Conservation (phyloP, 176 grass and related monocot species). For the Cocos nucifera region DNA sequence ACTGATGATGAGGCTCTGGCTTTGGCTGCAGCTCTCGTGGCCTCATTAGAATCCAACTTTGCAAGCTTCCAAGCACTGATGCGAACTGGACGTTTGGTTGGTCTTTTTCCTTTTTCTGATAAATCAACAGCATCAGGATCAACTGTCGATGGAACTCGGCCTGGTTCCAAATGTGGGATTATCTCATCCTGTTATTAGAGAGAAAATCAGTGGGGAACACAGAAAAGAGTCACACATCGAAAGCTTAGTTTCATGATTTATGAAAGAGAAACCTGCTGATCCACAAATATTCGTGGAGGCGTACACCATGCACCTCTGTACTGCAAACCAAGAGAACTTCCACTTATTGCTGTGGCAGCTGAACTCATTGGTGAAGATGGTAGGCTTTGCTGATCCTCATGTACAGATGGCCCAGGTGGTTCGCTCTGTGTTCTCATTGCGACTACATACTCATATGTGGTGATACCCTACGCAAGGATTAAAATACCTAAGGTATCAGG, state of each 20-base stretch:
- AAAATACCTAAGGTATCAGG: background rate
- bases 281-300: slow-evolving; percentile 18
- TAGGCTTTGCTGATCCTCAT: slow-evolving; percentile 19
- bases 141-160: slow-evolving; percentile 16
- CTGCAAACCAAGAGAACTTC: slow-evolving; percentile 13
- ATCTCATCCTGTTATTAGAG: slow-evolving; percentile 12
- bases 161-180: slow-evolving; percentile 16
- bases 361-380: slow-evolving; percentile 22
- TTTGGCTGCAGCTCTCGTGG: slow-evolving; percentile 13
- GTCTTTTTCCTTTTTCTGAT: slow-evolving; percentile 8
- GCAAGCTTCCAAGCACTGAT: slow-evolving; percentile 25
- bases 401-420: slow-evolving; percentile 13
- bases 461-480: slow-evolving; percentile 14
- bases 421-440: slow-evolving; percentile 20
- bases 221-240: background rate
- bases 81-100: slow-evolving; percentile 6
- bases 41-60: slow-evolving; percentile 14
- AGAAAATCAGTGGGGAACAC: background rate
- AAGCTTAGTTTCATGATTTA: background rate
- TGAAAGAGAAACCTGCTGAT: slow-evolving; percentile 3
- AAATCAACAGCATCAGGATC: slow-evolving; percentile 14
- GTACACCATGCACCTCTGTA: slow-evolving; percentile 21
- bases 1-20: slow-evolving; percentile 21
- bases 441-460: slow-evolving; percentile 22
- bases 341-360: slow-evolving; percentile 18